Evolutionary conservation across 2,329 filamentous ascomycete species (phyloP), one percentile per base, ranked within the genome.

Genomic region (Chaetomium sp.): DNA sequence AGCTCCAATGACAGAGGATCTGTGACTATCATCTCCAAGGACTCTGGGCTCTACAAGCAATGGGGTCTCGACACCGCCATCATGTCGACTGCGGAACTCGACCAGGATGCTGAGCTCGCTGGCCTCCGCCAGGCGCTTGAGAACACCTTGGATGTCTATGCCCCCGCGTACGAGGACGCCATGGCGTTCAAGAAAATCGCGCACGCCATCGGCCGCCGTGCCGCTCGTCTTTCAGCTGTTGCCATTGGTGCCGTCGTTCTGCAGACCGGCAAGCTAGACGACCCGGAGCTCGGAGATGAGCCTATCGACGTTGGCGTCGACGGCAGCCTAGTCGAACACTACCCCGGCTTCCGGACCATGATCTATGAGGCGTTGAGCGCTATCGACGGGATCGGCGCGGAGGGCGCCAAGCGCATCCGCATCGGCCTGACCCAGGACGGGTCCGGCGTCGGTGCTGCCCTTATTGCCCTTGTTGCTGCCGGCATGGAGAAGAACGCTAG

Each of bases 391-490:
- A 90, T 98, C 72, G 94, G 94, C 4, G 79, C 82, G 54, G 81
- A 85, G 64, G 93, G 93, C 12, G 93, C 96, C 69, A 90, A 91
- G 79, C 91, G 88, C 78, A 91, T 99, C 69, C 85, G 92, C 64
- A 97, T 99, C 73, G 95, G 94, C 25, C 95, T 98, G 73, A 95
- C 95, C 67, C 97, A 97, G 83, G 95, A 99, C 75, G 95, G 95
- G 56, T 95, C 91, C 69, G 95, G 92, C 68, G 91, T 97, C n/a
- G 95, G 95, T 60, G 95, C 95, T 3, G 95, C 95, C 49, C 80
- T 99, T 72, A 98, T 98, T 78, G 95, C 95, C 59, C 85, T 97
- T 58, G 91, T 97, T 31, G 94, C 94, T 1, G 90, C 90, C 1
- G 81, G 83, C 73, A 87, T 84, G 80, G 84, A 87, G 77, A 83